phyloP scores from a whole-genome alignment of 2,329 filamentous ascomycete species.

The Tolypocladium endophyticum region DNA sequence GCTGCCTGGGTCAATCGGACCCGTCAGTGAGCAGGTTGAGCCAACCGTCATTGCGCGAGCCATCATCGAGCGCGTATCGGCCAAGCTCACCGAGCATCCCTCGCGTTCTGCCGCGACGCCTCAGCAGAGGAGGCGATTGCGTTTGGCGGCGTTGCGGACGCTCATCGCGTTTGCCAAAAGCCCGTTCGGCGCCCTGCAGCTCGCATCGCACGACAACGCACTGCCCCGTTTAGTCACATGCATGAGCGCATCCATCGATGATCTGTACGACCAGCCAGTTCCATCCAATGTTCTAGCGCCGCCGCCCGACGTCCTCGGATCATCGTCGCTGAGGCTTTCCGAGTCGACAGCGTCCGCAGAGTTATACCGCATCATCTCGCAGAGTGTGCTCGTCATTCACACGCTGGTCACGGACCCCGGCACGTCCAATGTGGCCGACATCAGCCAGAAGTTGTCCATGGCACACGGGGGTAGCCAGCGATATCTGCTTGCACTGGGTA shows the following conservation, averaged over 20 bases:
- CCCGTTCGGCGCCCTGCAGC: constrained; percentile 50
- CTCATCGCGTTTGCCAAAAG: constrained; percentile 51
- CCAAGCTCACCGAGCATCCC: constrained; percentile 46
- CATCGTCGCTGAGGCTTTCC: constrained; percentile 1
- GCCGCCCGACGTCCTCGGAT: constrained; percentile 3
- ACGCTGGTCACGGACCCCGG: constrained; percentile 37
- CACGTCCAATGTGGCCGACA: constrained; percentile 40
- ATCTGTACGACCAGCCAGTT: constrained; percentile 52
- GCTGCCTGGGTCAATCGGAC: constrained; percentile 53
- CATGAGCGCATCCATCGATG: constrained; percentile 54
- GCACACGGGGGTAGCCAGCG: constrained; percentile 68
- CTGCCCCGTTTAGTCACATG: constrained; percentile 67
- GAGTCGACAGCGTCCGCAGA: constrained; percentile 12
- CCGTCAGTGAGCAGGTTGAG: constrained; percentile 39
- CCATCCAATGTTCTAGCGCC: constrained; percentile 27
- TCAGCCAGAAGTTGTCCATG: constrained; percentile 59
- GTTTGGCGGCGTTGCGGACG: constrained; percentile 38
- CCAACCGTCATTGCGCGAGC: constrained; percentile 30
- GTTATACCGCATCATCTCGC: constrained; percentile 36
- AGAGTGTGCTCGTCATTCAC: constrained; percentile 39
- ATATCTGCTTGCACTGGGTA: constrained; percentile 68
- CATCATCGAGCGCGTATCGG: constrained; percentile 53
- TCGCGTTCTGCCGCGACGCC: constrained; percentile 24
- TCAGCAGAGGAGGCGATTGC: constrained; percentile 30
- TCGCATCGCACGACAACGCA: constrained; percentile 58